Conservation (phyloP, 2,329 filamentous ascomycete species). For the Epichloe typhina region DNA sequence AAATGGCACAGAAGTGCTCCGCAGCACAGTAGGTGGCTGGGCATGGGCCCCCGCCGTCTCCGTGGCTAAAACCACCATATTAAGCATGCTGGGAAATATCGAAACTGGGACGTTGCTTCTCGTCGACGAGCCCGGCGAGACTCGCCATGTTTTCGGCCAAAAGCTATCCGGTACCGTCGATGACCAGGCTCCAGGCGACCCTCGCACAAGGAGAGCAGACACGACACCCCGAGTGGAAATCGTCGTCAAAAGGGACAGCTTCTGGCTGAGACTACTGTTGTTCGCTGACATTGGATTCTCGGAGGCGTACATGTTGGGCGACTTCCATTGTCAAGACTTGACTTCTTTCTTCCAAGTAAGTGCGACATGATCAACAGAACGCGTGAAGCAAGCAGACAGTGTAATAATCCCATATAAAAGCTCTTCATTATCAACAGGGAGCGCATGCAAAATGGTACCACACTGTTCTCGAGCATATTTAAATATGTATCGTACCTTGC, state of each 20-base stretch:
- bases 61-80: slow-evolving; percentile 32
- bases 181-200: slow-evolving; percentile 21
- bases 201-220: slow-evolving; percentile 20
- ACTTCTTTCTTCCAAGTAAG: slow-evolving; percentile 53
- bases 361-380: background rate
- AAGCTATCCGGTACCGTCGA: slow-evolving; percentile 25
- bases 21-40: slow-evolving; percentile 28
- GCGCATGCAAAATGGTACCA: slow-evolving; percentile 50
- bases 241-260: slow-evolving; percentile 49
- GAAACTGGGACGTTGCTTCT: slow-evolving; percentile 34
- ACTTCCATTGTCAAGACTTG: slow-evolving; percentile 53
- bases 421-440: slow-evolving; percentile 60
- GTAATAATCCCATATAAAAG: slow-evolving; percentile 20
- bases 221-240: slow-evolving; percentile 36
- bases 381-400: background rate
- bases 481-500: slow-evolving; percentile 45
- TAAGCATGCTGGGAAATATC: slow-evolving; percentile 32
- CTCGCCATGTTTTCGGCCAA: slow-evolving; percentile 31
- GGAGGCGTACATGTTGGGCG: slow-evolving; percentile 60
- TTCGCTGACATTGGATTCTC: slow-evolving; percentile 67
- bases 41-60: slow-evolving; percentile 34
- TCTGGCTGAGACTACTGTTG: slow-evolving; percentile 56
- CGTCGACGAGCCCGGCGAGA: slow-evolving; percentile 31
- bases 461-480: slow-evolving; percentile 45
- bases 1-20: slow-evolving; percentile 22